Evolutionary conservation across 257 asterid species (phyloP), one percentile per base, ranked within the genome.

Genomic region (Solanum sparsipilum): DNA sequence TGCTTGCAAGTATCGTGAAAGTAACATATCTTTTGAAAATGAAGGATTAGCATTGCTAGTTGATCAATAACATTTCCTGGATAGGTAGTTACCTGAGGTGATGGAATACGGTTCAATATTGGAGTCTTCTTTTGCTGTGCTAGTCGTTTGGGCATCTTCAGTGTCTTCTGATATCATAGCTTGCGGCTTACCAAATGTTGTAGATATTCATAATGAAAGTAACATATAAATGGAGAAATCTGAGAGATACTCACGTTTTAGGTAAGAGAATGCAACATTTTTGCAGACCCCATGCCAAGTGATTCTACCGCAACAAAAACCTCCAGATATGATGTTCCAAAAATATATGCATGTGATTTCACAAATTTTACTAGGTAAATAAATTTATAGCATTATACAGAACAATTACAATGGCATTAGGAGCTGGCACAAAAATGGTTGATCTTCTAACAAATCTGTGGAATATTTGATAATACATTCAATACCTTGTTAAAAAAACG

Each of bases 61-160:
- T 73, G 27, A 73, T 73, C 3, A 3, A 23, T 36, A 35, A 36
- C 56, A 34, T 32, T 20, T 58, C 29, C 15, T 6, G 1, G 70
- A 4, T 60, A 63, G 7, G 2, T 31, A 46, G 74, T 35, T 89
- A 94, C 96, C 92, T 89, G 90, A 38, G 95, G 90, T 90, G 34
- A 94, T 89, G 88, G 90, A 91, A 88, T 91, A 94, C 3, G 94
- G 94, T 81, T 91, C 15, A 4, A 10, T 67, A 65, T 56, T 35
- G 35, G 48, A 84, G 11, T 8, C 15, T 16, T 32, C 58, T n/a
- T 76, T 76, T 1, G 3, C 23, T 38, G 2, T 38, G 84, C 6
- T 23, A 11, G 13, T 38, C 5, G 6, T 76, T 76, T 76, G 9
- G 13, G 23, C 23, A 60, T 67, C 56, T 84, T 41, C 44, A 27